Evolutionary conservation across 306 rosid genomes (phyloP).

Genomic region (Begonia peltatifolia): DNA sequence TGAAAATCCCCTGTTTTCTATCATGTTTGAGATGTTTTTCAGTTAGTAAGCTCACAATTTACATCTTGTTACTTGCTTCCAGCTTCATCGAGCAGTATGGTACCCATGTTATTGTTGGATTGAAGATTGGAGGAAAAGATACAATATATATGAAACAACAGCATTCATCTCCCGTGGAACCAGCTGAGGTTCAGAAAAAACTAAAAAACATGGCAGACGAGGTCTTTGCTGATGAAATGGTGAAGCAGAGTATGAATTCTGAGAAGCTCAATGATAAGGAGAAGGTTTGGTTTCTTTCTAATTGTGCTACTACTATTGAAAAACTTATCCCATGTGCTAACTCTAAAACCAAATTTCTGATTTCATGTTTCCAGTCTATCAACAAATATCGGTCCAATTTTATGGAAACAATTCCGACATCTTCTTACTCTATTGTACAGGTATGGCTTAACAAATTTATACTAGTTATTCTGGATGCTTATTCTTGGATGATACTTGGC

Average conservation of each 20-base stretch:
- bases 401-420: constrained; percentile 25
- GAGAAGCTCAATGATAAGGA: not conserved
- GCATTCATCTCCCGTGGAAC: constrained; percentile 58
- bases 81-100: constrained; percentile 69
- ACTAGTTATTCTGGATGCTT: no score
- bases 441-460: constrained; percentile 11
- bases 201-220: constrained; percentile 64
- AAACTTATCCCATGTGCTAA: no score
- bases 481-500: no score
- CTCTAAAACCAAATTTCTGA: no score
- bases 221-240: constrained; percentile 26
- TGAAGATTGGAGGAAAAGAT: constrained; percentile 71
- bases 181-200: constrained; percentile 45
- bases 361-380: constrained; percentile 25
- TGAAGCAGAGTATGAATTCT: constrained; percentile 5
- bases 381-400: constrained; percentile 23
- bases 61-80: constrained; percentile 1
- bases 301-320: no score
- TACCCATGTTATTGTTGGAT: constrained; percentile 64
- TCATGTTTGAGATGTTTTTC: no score
- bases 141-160: constrained; percentile 54
- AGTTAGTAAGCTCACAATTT: no score
- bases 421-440: constrained; percentile 34
- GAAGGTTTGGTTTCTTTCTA: constrained; percentile 9
- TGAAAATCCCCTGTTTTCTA: no score